Evolutionary conservation across 805 yeast genomes (phyloP).

Genomic region (Saccharomyces eubayanus): DNA sequence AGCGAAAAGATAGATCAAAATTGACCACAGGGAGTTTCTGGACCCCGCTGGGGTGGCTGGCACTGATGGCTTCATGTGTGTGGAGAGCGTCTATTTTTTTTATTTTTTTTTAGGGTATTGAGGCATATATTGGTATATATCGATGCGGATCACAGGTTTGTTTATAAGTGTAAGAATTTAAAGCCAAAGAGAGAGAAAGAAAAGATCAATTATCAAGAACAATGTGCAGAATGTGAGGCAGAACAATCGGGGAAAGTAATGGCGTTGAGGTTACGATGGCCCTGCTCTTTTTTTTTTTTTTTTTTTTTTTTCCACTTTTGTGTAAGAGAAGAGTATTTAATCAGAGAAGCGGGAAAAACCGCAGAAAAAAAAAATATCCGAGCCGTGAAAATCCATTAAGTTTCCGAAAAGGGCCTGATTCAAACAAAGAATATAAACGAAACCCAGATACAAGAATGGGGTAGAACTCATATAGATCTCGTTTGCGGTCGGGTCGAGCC

Average conservation of each 20-base stretch:
- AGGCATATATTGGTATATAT: not conserved
- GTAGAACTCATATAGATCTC: not conserved
- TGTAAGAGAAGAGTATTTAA: not conserved
- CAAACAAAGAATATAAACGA: not conserved
- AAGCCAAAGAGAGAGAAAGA: not conserved
- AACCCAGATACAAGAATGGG: not conserved
- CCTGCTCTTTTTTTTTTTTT: not conserved
- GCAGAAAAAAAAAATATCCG: not conserved
- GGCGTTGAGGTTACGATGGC: not conserved
- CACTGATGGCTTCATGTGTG: not conserved
- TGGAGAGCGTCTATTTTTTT: not conserved
- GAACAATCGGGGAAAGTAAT: not conserved
- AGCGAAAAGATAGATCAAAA: slow-evolving; percentile 5
- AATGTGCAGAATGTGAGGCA: not conserved
- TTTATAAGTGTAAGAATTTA: not conserved
- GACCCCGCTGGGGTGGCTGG: not conserved
- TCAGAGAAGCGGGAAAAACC: not conserved
- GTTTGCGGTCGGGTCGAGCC: not conserved
- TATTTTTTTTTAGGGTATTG: not conserved
- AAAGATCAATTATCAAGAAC: not conserved
- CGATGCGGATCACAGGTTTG: not conserved
- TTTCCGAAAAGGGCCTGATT: not conserved
- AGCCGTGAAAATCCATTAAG: not conserved
- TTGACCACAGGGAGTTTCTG: not conserved
- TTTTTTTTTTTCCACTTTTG: not conserved